These are phyloP conservation scores for Saccharomyces hybrid DNA, from an alignment of 1,139 yeast genomes.

Conservation along the genomic window DNA sequence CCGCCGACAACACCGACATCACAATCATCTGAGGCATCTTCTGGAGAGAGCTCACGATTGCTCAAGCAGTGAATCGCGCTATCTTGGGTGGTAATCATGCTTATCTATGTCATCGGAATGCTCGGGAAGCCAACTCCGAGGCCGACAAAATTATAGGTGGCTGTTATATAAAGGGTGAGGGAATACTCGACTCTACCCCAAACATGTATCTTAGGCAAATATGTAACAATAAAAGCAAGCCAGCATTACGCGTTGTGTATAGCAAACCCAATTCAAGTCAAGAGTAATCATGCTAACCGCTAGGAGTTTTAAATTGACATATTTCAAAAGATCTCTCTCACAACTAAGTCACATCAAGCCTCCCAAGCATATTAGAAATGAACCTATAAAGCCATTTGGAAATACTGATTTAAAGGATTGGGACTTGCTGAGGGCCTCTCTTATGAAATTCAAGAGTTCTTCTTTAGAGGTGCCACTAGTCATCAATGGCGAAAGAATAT, in stretches of 20 bases:
- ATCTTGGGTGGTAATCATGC: neutral
- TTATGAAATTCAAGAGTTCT: constrained; percentile 53
- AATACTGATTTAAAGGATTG: constrained; percentile 63
- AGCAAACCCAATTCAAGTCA: neutral
- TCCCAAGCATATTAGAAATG: constrained; percentile 54
- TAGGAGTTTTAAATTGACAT: neutral
- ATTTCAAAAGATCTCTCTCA: constrained; percentile 17
- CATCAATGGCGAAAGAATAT: constrained; percentile 66
- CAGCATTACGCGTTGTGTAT: no score
- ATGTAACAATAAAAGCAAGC: no score
- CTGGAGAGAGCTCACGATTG: neutral
- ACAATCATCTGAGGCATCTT: neutral
- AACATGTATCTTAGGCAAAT: neutral
- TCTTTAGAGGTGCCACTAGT: constrained; percentile 74
- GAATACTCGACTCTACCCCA: neutral
- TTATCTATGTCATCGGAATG: neutral
- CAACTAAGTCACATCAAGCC: constrained; percentile 33
- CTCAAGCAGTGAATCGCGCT: neutral
- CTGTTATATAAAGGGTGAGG: neutral
- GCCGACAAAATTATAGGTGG: neutral
- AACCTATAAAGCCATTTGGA: constrained; percentile 53
- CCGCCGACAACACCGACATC: constrained; percentile 4
- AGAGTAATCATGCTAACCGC: neutral
- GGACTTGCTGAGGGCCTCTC: constrained; percentile 66
- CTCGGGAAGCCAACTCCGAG: neutral